A percentile compares a stretch with the other conserved stretches of the same genome.
Evolutionary conservation across 2,329 filamentous ascomycete species (phyloP).

Genomic region (Beauveria pseudobassiana): DNA sequence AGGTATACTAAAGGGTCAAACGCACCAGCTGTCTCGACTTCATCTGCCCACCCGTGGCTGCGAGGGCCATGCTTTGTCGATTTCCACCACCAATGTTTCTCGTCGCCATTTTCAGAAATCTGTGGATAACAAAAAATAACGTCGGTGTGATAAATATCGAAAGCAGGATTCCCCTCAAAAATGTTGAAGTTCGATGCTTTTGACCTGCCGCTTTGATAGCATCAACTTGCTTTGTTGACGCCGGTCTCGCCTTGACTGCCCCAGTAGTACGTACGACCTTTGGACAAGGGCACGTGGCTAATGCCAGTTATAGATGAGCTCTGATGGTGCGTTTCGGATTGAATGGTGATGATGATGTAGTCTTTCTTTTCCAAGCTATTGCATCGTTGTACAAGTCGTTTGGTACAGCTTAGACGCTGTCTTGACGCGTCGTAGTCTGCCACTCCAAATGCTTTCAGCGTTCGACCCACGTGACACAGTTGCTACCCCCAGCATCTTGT

Average conservation of each 20-base stretch:
- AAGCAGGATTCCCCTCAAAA: background rate
- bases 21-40: slow-evolving; percentile 34
- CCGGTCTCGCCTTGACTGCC: too few species aligned
- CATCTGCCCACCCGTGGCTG: slow-evolving; percentile 20
- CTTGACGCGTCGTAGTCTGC: background rate
- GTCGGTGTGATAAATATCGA: background rate
- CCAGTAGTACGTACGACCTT: background rate
- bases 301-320: background rate
- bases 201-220: background rate
- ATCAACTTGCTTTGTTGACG: background rate
- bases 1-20: background rate
- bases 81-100: slow-evolving; percentile 18
- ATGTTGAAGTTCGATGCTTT: background rate
- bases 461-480: background rate
- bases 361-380: too few species aligned
- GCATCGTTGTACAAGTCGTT: background rate
- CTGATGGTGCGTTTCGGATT: too few species aligned
- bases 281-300: background rate
- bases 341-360: too few species aligned
- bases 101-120: slow-evolving; percentile 13
- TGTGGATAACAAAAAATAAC: background rate
- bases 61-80: slow-evolving; percentile 29
- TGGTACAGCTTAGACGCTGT: background rate
- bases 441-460: too few species aligned
- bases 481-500: background rate